Percentiles rank a stretch among this genome's conserved stretches.
phyloP scores from a whole-genome alignment of 2,329 filamentous ascomycete genomes.

The Cordyceps farinosa region DNA sequence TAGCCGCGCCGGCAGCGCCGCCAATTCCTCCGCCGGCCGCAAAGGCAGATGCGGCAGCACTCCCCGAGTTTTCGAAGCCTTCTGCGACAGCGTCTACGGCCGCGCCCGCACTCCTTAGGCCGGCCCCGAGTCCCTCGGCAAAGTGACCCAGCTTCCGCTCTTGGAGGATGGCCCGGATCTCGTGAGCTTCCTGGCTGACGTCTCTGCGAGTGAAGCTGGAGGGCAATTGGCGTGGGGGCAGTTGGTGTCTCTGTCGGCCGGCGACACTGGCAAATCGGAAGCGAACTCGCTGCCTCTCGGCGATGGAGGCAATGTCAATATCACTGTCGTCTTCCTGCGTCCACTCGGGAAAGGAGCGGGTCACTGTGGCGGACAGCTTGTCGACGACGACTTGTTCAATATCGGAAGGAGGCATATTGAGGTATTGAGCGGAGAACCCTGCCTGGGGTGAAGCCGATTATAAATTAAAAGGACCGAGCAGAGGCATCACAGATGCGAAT shows the following conservation, averaged over 20 bases:
- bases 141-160: not conserved
- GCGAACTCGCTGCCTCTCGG: slow-evolving; percentile 1
- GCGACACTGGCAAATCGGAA: slow-evolving; percentile 12
- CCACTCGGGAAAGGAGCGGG: slow-evolving; percentile 8
- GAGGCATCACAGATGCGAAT: slow-evolving; percentile 13
- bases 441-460: not conserved
- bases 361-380: not conserved
- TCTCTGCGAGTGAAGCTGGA: not conserved
- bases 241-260: not conserved
- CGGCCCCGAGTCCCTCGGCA: slow-evolving; percentile 2
- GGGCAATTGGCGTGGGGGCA: not conserved
- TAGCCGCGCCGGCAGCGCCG: not conserved
- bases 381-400: not conserved
- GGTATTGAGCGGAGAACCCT: not conserved
- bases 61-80: not conserved
- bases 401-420: slow-evolving; percentile 11
- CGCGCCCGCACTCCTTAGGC: too few relatives aligned
- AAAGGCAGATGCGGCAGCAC: not conserved
- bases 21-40: not conserved
- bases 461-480: not conserved
- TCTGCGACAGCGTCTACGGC: not conserved
- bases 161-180: slow-evolving; percentile 7
- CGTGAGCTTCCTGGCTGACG: slow-evolving; percentile 8
- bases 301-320: slow-evolving; percentile 13
- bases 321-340: slow-evolving; percentile 15